Conservation (phyloP, 1,284 basidiomycete genomes). For the Rhizoctonia solani region DNA sequence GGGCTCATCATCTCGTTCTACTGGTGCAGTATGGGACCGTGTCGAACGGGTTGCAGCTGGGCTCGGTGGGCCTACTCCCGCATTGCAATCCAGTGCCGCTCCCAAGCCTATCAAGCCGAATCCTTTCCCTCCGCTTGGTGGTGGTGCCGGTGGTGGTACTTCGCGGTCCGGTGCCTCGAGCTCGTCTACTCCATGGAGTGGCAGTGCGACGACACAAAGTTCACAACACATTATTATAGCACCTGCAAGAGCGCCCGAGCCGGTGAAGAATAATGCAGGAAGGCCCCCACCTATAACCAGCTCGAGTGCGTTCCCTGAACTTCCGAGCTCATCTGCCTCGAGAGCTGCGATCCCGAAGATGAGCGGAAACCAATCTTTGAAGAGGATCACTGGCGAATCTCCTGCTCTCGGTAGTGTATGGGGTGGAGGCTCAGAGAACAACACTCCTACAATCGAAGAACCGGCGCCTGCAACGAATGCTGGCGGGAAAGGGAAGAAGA, state of each 20-base stretch:
- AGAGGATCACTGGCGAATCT: slow-evolving; percentile 9
- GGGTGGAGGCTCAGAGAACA: background rate
- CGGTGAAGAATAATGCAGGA: background rate
- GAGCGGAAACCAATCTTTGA: slow-evolving; percentile 23
- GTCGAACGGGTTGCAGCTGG: slow-evolving; percentile 79
- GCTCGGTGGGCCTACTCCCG: background rate
- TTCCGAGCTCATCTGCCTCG: slow-evolving; percentile 8
- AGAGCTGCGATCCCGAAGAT: slow-evolving; percentile 3
- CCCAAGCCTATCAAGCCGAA: slow-evolving; percentile 1
- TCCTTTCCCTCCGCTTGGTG: slow-evolving; percentile 26
- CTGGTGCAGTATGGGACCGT: slow-evolving; percentile 78
- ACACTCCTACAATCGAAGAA: background rate
- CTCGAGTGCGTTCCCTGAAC: slow-evolving; percentile 12
- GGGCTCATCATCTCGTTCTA: slow-evolving; percentile 59
- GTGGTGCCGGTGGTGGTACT: background rate
- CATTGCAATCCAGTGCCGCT: background rate
- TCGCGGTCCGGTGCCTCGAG: background rate
- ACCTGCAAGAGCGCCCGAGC: slow-evolving; percentile 8
- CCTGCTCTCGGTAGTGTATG: background rate
- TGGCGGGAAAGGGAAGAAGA: slow-evolving; percentile 36
- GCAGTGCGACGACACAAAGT: background rate
- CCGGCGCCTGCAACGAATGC: background rate
- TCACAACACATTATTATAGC: slow-evolving; percentile 11
- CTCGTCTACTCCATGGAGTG: slow-evolving; percentile 11
- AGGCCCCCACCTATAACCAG: background rate